A percentile compares a stretch with the other conserved stretches of the same genome.
These are phyloP conservation scores for Babesia bigemina DNA, from an alignment of 169 alveolate genomes.

Conservation along the genomic window DNA sequence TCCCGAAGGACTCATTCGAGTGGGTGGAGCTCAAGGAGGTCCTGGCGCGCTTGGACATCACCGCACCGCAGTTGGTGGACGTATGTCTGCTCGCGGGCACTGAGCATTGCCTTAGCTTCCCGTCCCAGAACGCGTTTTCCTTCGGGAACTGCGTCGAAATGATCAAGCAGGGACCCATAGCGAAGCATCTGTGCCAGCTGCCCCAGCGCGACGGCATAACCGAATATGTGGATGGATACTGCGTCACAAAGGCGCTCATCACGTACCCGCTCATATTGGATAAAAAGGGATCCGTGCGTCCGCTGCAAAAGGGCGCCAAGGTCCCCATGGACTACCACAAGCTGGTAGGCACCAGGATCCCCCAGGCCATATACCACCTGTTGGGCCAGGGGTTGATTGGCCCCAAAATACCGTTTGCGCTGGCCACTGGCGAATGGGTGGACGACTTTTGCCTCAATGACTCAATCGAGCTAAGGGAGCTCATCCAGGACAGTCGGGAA, in stretches of 20 bases:
- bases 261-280: slow-evolving; percentile 55
- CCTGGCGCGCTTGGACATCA: slow-evolving; percentile 60
- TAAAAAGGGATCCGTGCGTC: slow-evolving; percentile 23
- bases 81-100: slow-evolving; percentile 78
- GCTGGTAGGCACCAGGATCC: slow-evolving; percentile 74
- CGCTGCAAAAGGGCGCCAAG: slow-evolving; percentile 26
- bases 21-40: slow-evolving; percentile 66
- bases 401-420: slow-evolving; percentile 68
- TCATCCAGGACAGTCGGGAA: slow-evolving; percentile 74
- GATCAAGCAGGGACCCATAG: slow-evolving; percentile 70
- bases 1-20: slow-evolving; percentile 32
- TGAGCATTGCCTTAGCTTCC: slow-evolving; percentile 77
- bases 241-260: slow-evolving; percentile 49
- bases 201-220: slow-evolving; percentile 64
- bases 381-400: slow-evolving; percentile 71
- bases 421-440: slow-evolving; percentile 79
- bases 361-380: slow-evolving; percentile 71
- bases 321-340: slow-evolving; percentile 71
- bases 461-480: slow-evolving; percentile 72
- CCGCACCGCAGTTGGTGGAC: slow-evolving; percentile 70
- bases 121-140: slow-evolving; percentile 69
- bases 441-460: slow-evolving; percentile 73
- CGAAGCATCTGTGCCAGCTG: slow-evolving; percentile 69
- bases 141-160: slow-evolving; percentile 73
- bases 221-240: slow-evolving; percentile 61